Conservation (phyloP, 2,329 filamentous ascomycete species). For the Pseudogymnoascus sp. region DNA sequence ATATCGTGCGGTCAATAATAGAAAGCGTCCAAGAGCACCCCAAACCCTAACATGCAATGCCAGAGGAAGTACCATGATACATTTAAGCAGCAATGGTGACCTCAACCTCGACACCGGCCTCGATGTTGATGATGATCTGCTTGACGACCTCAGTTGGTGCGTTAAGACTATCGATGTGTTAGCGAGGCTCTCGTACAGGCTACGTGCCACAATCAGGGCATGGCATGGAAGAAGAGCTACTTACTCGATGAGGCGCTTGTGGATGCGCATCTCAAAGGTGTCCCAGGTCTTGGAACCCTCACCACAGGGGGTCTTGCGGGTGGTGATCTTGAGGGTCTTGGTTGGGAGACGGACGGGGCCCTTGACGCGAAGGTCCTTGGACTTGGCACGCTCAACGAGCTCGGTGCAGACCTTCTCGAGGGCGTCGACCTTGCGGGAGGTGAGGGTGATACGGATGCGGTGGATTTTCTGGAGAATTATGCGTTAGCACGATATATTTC, state of each 20-base stretch:
- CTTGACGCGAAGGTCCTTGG: slow-evolving; percentile 98
- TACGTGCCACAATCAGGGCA: background rate
- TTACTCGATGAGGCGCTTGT: slow-evolving; percentile 95
- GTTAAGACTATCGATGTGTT: slow-evolving; percentile 54
- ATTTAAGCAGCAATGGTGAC: slow-evolving; percentile 79
- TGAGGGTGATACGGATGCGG: slow-evolving; percentile 97
- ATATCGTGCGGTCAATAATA: background rate
- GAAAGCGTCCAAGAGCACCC: background rate
- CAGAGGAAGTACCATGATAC: slow-evolving; percentile 7
- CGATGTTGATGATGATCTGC: slow-evolving; percentile 94
- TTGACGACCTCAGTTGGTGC: slow-evolving; percentile 97
- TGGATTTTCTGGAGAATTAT: slow-evolving; percentile 63
- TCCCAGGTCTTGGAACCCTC: slow-evolving; percentile 99
- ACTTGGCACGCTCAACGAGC: slow-evolving; percentile 96
- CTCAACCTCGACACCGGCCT: slow-evolving; percentile 88
- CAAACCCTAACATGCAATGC: slow-evolving; percentile 1
- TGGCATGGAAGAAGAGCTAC: slow-evolving; percentile 27
- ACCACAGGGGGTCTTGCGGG: slow-evolving; percentile 98
- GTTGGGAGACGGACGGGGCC: slow-evolving; percentile 95
- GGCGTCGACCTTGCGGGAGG: slow-evolving; percentile 85
- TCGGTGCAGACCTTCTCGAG: slow-evolving; percentile 98
- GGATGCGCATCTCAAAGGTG: slow-evolving; percentile 96
- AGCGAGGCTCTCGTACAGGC: slow-evolving; percentile 16
- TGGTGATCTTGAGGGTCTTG: slow-evolving; percentile 87
- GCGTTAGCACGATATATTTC: background rate